phyloP scores from a whole-genome alignment of 139 green algal species.

The Marvania coccoides region DNA sequence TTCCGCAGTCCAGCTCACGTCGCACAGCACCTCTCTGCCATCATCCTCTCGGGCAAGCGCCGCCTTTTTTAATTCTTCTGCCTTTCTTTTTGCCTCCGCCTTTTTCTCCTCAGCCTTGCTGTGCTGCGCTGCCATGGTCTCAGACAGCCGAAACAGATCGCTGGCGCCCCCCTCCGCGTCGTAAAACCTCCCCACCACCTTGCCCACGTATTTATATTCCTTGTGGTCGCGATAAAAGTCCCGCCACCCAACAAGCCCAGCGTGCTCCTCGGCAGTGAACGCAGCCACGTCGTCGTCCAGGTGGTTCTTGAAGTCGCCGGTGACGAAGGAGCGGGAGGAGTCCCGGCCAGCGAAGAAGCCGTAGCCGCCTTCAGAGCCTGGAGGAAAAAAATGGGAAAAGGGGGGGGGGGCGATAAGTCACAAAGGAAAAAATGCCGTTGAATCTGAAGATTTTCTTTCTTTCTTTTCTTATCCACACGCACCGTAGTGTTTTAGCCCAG shows the following conservation, averaged over 20 bases:
- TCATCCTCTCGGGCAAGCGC: neutral
- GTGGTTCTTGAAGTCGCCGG: slow-evolving; percentile 48
- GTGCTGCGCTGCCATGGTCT: neutral
- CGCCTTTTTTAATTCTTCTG: neutral
- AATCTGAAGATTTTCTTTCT: neutral
- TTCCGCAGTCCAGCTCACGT: neutral
- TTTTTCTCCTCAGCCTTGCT: too few species aligned
- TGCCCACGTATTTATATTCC: slow-evolving; percentile 28
- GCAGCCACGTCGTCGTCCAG: slow-evolving; percentile 45
- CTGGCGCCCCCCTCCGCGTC: slow-evolving; percentile 22
- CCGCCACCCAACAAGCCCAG: slow-evolving; percentile 42
- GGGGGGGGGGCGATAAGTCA: neutral
- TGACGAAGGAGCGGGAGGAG: slow-evolving; percentile 39
- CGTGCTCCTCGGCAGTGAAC: slow-evolving; percentile 37
- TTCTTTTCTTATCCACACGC: too few species aligned
- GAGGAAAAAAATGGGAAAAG: neutral
- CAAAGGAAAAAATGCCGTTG: neutral
- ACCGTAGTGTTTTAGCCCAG: slow-evolving; percentile 42
- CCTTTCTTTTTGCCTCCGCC: neutral
- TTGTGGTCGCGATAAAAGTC: slow-evolving; percentile 49
- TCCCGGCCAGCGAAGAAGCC: slow-evolving; percentile 49
- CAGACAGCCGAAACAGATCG: slow-evolving; percentile 1
- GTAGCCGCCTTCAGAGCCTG: slow-evolving; percentile 43
- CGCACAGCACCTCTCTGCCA: neutral
- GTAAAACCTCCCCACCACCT: slow-evolving; percentile 40